Evolutionary conservation across 2,329 filamentous ascomycete species (phyloP).

Genomic region (Lomentospora prolificans): DNA sequence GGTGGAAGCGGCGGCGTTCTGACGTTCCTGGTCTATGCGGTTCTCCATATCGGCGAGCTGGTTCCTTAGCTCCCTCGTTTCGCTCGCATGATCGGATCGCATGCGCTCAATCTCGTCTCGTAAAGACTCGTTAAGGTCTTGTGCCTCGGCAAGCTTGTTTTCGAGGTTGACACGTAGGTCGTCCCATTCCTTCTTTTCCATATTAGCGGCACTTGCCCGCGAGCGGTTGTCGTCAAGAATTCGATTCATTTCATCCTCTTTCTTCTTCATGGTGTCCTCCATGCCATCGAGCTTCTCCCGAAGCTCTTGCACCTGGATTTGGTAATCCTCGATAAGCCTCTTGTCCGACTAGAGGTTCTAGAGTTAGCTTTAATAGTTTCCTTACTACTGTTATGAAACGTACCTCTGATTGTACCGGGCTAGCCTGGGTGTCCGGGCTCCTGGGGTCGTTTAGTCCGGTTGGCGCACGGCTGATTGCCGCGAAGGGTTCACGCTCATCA

Average conservation of each 20-base stretch:
- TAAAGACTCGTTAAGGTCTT: constrained; percentile 68
- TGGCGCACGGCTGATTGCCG: constrained; percentile 15
- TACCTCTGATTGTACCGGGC: constrained; percentile 29
- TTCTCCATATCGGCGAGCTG: constrained; percentile 48
- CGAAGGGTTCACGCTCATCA: constrained; percentile 51
- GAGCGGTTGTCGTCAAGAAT: constrained; percentile 50
- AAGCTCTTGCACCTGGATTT: constrained; percentile 65
- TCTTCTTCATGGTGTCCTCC: constrained; percentile 59
- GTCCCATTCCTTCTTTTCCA: constrained; percentile 63
- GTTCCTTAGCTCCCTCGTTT: constrained; percentile 51
- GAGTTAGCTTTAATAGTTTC: neutral
- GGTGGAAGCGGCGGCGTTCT: neutral
- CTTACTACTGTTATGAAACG: constrained; percentile 10
- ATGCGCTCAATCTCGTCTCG: constrained; percentile 69
- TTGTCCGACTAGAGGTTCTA: constrained; percentile 35
- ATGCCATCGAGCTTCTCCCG: constrained; percentile 63
- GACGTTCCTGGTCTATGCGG: constrained; percentile 1
- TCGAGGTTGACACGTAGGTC: constrained; percentile 59
- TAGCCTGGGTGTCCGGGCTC: constrained; percentile 22
- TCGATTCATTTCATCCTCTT: constrained; percentile 58
- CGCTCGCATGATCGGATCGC: constrained; percentile 55
- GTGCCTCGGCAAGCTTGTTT: constrained; percentile 61
- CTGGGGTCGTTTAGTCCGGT: constrained; percentile 16
- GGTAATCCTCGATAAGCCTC: constrained; percentile 68
- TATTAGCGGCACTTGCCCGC: constrained; percentile 37